Evolutionary conservation across 345 rosid genomes (phyloP).

Genomic region (Salix viminalis): DNA sequence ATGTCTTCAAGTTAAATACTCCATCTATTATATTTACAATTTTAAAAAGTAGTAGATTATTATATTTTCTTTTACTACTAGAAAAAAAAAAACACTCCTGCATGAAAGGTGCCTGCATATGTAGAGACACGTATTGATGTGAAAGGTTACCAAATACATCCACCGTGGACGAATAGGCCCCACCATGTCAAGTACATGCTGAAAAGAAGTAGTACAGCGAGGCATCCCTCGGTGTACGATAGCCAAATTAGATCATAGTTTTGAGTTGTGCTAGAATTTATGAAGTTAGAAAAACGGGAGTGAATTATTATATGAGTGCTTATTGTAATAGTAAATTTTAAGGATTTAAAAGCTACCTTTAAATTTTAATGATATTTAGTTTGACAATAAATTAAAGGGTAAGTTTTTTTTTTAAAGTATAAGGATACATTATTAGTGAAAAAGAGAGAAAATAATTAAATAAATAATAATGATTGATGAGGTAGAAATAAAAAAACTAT

Average conservation of each 20-base stretch:
- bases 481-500: background rate
- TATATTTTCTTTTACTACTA: too few relatives aligned
- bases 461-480: background rate
- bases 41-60: too few relatives aligned
- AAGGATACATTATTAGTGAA: background rate
- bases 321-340: too few relatives aligned
- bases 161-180: background rate
- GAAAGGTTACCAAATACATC: background rate
- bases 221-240: background rate
- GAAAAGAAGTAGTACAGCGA: background rate
- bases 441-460: background rate
- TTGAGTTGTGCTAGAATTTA: background rate
- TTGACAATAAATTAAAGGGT: too few relatives aligned
- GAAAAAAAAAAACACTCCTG: too few relatives aligned
- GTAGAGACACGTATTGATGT: constrained; percentile 9
- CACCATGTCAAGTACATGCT: background rate
- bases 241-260: background rate
- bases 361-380: too few relatives aligned
- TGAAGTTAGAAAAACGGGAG: background rate
- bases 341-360: too few relatives aligned
- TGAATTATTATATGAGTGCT: background rate
- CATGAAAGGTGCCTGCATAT: background rate
- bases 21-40: too few relatives aligned
- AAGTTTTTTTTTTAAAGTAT: too few relatives aligned
- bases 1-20: too few relatives aligned